Percentiles rank a stretch among this genome's conserved stretches.
phyloP scores from a whole-genome alignment of 306 rosid genomes.

The Erythrophleum fordii region DNA sequence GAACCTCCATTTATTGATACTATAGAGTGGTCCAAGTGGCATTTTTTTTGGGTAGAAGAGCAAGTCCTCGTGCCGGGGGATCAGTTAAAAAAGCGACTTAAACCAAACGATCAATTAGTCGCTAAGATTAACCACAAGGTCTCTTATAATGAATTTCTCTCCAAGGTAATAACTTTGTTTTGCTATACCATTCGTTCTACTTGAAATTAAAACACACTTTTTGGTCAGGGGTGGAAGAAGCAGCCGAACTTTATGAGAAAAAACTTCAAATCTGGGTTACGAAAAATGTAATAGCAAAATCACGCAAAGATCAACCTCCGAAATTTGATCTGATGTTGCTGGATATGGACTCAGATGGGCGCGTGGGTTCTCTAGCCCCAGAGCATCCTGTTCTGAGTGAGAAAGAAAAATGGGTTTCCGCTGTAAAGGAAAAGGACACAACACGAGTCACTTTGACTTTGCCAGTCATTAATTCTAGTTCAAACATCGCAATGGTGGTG shows the following conservation, averaged over 20 bases:
- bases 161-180: too few species aligned
- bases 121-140: slow-evolving; percentile 2
- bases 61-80: background rate
- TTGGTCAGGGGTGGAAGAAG: too few species aligned
- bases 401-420: background rate
- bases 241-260: background rate
- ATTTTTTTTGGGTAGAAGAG: background rate
- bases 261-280: background rate
- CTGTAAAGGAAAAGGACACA: background rate
- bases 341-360: slow-evolving; percentile 79
- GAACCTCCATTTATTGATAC: background rate
- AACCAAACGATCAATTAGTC: background rate
- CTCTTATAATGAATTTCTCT: background rate
- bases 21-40: background rate
- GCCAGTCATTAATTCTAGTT: slow-evolving; percentile 60
- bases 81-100: background rate
- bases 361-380: slow-evolving; percentile 68
- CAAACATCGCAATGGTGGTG: slow-evolving; percentile 57
- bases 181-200: too few species aligned
- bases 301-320: background rate
- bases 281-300: background rate
- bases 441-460: background rate
- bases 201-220: too few species aligned
- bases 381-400: slow-evolving; percentile 41
- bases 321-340: slow-evolving; percentile 43